Evolutionary conservation across 331 rosid genomes (phyloP).

Genomic region (Malus hybrid): DNA sequence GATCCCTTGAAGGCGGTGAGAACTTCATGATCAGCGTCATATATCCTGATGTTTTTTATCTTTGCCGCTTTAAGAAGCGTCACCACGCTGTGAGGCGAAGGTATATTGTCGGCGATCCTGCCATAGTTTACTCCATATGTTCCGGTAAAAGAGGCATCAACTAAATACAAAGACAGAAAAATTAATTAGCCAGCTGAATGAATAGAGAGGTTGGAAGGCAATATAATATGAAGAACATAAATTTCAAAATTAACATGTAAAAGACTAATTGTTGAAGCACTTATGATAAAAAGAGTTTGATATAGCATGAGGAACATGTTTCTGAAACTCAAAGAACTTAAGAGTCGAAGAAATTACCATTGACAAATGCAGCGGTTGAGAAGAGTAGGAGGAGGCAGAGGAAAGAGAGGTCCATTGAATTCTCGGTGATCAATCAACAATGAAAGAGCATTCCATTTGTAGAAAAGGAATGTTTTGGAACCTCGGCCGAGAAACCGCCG

Average conservation of each 20-base stretch:
- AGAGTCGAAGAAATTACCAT: conserved; percentile 28
- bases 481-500: background rate
- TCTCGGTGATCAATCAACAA: conserved; percentile 6
- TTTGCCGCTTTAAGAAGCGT: conserved; percentile 85
- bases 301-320: background rate
- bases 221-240: background rate
- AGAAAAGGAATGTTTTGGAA: conserved; percentile 7
- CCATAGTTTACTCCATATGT: conserved; percentile 90
- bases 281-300: background rate
- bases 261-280: background rate
- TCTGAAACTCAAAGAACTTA: too few relatives aligned
- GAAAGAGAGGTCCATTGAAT: conserved; percentile 25
- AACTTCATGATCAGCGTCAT: conserved; percentile 57
- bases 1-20: conserved; percentile 80
- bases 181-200: background rate
- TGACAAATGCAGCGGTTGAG: conserved; percentile 23
- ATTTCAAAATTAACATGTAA: background rate
- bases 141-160: conserved; percentile 38
- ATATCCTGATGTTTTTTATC: conserved; percentile 60
- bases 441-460: conserved; percentile 26
- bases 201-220: too few relatives aligned
- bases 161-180: background rate
- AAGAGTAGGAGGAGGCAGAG: conserved; percentile 40
- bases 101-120: conserved; percentile 68
- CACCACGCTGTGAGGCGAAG: conserved; percentile 65